Base-by-base conservation (phyloP, 805 yeast species). In the Candida takata region DNA sequence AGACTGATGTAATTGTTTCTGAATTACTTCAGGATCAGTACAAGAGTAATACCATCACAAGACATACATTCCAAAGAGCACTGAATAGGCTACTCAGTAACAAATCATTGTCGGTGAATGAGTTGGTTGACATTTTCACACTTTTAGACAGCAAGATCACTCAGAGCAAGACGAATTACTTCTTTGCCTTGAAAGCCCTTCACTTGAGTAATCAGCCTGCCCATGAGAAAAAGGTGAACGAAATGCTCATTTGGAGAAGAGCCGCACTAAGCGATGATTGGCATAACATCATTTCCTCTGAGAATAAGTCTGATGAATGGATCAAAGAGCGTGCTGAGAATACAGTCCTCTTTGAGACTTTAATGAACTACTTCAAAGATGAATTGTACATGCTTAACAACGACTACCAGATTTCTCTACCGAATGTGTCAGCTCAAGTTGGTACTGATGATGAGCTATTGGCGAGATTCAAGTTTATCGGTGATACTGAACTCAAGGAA, bases 201-300 rank as follows among this genome's bases (percentile, higher is more conserved):
- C 66, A 74, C 7, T 53, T 69, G 31, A 51, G 54, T 8, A 45
- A 48, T 18, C 48, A 47, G 8, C 38, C 50, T 7, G 39, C 49
- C 12, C 36, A 45, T 11, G 59, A 60, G 34, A 68, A 64, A 39
- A 43, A 39, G 3, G 52, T 59, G 17, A 58, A 57, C 31, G 64
- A 59, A 29, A 55, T 58, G 8, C 44, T 65, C 8, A 57, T 79
- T 0, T 82, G 88, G 86, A 65, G 72, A 44, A 62, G 87, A 42
- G 62, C 80, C 31, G 56, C 83, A 16, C 57, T 62, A 31, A 55
- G 47, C 42, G 82, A 79, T 43, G 65, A 73, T 43, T 75, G 84
- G 80, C 41, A 52, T 6, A 49, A 55, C 14, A 54, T 74, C 11
- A 52, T 57, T 6, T 40, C 54, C 24, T 49, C 61, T 6, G 58